Conservation (phyloP, 1,284 basidiomycete genomes). For the Trametes polyzona region DNA sequence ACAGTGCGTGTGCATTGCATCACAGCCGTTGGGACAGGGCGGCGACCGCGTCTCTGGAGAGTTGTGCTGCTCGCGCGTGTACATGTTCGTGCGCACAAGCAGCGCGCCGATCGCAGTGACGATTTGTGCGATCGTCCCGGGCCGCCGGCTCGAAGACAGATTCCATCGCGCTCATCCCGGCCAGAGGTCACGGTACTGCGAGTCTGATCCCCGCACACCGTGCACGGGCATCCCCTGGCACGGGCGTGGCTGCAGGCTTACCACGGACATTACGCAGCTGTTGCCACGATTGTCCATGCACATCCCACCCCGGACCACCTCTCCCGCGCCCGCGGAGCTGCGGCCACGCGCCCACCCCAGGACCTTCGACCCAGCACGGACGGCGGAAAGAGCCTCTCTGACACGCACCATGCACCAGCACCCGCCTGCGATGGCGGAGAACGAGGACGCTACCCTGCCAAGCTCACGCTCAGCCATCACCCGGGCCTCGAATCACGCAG, state of each 20-base stretch:
- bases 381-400: neutral
- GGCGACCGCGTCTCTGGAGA: too few species aligned
- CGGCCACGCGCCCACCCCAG: neutral
- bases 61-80: neutral
- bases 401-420: neutral
- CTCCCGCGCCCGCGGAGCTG: neutral
- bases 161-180: neutral
- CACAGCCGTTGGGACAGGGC: too few species aligned
- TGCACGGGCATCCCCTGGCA: neutral
- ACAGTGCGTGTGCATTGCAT: too few species aligned
- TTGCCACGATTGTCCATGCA: neutral
- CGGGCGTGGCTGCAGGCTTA: neutral
- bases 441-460: too few species aligned
- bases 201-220: neutral
- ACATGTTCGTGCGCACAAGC: too few species aligned
- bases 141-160: neutral
- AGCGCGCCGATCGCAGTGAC: neutral
- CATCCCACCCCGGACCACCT: neutral
- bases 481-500: too few species aligned
- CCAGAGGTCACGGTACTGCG: too few species aligned
- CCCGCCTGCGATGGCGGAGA: neutral
- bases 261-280: conserved; percentile 14
- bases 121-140: neutral
- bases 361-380: neutral
- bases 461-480: too few species aligned